A percentile compares a stretch with the other conserved stretches of the same genome.
Conservation (phyloP, 257 asterid species). For the Linaria vulgaris region DNA sequence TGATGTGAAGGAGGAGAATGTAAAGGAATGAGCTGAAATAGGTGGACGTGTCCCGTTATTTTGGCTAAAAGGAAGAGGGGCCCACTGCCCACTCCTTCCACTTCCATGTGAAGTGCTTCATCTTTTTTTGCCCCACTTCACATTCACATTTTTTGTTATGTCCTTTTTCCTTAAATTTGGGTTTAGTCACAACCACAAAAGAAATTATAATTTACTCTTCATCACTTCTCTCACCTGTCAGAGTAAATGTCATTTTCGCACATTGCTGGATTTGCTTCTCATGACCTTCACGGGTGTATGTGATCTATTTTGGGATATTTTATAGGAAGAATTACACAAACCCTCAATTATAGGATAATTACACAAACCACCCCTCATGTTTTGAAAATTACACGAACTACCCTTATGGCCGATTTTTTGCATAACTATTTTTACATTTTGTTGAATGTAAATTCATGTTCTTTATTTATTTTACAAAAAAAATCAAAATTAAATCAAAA, state of each 20-base stretch:
- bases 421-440: too few relatives aligned
- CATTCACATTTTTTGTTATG: constrained; percentile 7
- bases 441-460: too few relatives aligned
- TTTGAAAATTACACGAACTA: too few relatives aligned
- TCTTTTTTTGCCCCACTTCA: constrained; percentile 1
- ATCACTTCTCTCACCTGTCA: constrained; percentile 13
- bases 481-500: too few relatives aligned
- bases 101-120: constrained; percentile 30
- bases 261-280: constrained; percentile 1
- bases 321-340: too few relatives aligned
- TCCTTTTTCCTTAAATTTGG: constrained; percentile 27
- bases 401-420: too few relatives aligned
- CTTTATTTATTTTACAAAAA: too few relatives aligned
- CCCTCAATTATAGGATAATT: too few relatives aligned
- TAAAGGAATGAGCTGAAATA: too few relatives aligned
- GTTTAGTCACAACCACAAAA: constrained; percentile 19
- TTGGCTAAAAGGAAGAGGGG: constrained; percentile 3
- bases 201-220: constrained; percentile 23
- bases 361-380: too few relatives aligned
- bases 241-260: constrained; percentile 26
- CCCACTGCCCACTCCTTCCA: constrained; percentile 25
- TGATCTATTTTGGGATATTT: not conserved
- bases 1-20: not conserved
- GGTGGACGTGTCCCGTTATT: too few relatives aligned
- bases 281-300: constrained; percentile 21